Evolutionary conservation across 495 filamentous ascomycete genomes (phyloP), one percentile per base, ranked within the genome.

Genomic region (Jackrogersella minutella): DNA sequence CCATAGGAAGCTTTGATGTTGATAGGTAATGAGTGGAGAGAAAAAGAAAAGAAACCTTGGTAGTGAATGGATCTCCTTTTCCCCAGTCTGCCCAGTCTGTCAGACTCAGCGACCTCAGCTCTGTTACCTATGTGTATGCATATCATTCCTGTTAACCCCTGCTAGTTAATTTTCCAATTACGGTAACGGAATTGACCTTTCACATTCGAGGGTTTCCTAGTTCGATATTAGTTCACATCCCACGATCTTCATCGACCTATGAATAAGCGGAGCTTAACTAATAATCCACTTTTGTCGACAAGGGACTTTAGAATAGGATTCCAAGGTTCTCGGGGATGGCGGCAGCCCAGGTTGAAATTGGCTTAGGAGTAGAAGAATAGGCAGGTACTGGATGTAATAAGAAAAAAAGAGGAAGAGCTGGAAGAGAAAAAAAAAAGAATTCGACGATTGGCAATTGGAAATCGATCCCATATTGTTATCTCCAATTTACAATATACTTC

Each of bases 261-360:
- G 3, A 21, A 55, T 21, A 57, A 39, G 13, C 34, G 47, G 41
- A 19, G 31, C 49, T 33, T n/a, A 13, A 34, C n/a, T 13, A 19
- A 24, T n/a, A 40, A 21, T 22, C 63, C 63, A 47, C 63, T 60
- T 60, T 66, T 60, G 21, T 34, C 47, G 37, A 46, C 62, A 51
- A 36, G 62, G 62, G 11, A 37, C 53, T 57, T 24, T 46, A 56
- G 60, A 49, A 16, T 55, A 66, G 63, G 59, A 54, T 68, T 21
- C 36, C 19, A 33, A 36, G 50, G 34, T 41, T 37, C 47, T 8
- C 34, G 7, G 26, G 26, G 3, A 30, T 30, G 7, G 26, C 7
- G 7, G 7, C 26, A 30, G 26, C 3, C 3, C 7, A 3, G 26
- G 43, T 40, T 21, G 46, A 50, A 49, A 54, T 55, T n/a, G 40